Conservation (phyloP, 768 basidiomycete genomes). For the Plicaturopsis crispa region DNA sequence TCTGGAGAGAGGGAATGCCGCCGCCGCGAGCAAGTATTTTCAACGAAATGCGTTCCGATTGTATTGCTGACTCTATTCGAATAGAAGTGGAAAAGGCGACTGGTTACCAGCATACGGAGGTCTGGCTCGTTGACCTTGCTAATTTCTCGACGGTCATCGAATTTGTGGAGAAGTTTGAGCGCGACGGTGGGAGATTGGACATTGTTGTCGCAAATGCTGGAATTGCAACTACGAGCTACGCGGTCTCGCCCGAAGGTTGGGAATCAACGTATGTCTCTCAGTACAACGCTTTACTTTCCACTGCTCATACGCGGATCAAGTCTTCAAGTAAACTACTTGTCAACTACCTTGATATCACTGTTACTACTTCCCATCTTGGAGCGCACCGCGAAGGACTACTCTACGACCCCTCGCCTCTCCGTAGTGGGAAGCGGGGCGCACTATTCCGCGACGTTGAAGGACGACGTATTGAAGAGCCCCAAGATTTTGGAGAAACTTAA, state of each 20-base stretch:
- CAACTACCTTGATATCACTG: conserved; percentile 21
- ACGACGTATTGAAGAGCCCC: conserved; percentile 13
- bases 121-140: conserved; percentile 33
- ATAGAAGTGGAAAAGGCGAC: conserved; percentile 12
- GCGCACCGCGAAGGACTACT: conserved; percentile 15
- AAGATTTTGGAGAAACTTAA: conserved; percentile 19
- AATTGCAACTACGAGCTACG: conserved; percentile 7
- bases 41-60: too few relatives aligned
- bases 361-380: conserved; percentile 23
- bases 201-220: conserved; percentile 40
- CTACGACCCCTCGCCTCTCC: conserved; percentile 16
- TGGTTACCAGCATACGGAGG: conserved; percentile 24
- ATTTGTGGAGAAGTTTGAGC: conserved; percentile 26
- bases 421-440: conserved; percentile 23
- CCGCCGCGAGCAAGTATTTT: conserved; percentile 10
- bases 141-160: conserved; percentile 31
- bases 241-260: conserved; percentile 34
- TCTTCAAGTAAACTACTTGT: conserved; percentile 27
- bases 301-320: conserved; percentile 8
- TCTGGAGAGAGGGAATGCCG: conserved; percentile 15
- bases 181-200: conserved; percentile 27
- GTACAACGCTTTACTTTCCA: conserved; percentile 26
- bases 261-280: conserved; percentile 29
- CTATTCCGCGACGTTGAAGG: conserved; percentile 10
- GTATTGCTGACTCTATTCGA: background rate